phyloP scores from a whole-genome alignment of 129 eudicot genomes.

The Sambucus nigra region DNA sequence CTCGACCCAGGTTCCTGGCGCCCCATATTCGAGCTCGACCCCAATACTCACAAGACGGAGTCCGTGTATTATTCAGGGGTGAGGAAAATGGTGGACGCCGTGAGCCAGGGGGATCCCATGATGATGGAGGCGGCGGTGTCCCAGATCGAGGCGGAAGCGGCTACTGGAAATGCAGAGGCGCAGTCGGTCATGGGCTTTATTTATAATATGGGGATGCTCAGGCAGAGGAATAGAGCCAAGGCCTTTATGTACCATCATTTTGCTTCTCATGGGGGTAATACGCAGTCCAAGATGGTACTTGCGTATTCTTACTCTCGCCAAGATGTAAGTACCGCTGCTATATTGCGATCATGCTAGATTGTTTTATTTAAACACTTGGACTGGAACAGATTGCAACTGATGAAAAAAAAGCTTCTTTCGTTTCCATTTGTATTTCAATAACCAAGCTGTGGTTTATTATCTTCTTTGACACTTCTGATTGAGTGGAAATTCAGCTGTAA shows the following conservation, averaged over 20 bases:
- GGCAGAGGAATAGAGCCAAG: slow-evolving; percentile 48
- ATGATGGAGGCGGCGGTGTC: slow-evolving; percentile 36
- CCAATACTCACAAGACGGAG: slow-evolving; percentile 4
- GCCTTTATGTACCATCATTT: slow-evolving; percentile 71
- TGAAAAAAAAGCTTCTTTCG: no score
- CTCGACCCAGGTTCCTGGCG: slow-evolving; percentile 95
- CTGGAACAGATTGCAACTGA: no score
- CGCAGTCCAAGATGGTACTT: slow-evolving; percentile 74
- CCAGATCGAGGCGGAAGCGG: slow-evolving; percentile 31
- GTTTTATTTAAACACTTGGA: no score
- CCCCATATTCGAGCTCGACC: slow-evolving; percentile 50
- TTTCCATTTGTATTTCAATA: no score
- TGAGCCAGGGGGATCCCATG: slow-evolving; percentile 26
- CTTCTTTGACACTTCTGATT: no score
- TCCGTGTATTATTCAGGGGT: slow-evolving; percentile 31
- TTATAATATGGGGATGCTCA: slow-evolving; percentile 55
- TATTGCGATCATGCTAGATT: no score
- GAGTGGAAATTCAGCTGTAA: no score
- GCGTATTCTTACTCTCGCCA: slow-evolving; percentile 74
- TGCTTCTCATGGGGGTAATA: slow-evolving; percentile 62
- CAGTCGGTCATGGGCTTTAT: slow-evolving; percentile 77
- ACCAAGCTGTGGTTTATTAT: no score
- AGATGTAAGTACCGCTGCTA: slow-evolving; percentile 67
- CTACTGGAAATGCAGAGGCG: slow-evolving; percentile 41
- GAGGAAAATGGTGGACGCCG: slow-evolving; percentile 34